Evolutionary conservation across 148 eudicot genomes (phyloP).

Genomic region (Euryodendron excelsum): DNA sequence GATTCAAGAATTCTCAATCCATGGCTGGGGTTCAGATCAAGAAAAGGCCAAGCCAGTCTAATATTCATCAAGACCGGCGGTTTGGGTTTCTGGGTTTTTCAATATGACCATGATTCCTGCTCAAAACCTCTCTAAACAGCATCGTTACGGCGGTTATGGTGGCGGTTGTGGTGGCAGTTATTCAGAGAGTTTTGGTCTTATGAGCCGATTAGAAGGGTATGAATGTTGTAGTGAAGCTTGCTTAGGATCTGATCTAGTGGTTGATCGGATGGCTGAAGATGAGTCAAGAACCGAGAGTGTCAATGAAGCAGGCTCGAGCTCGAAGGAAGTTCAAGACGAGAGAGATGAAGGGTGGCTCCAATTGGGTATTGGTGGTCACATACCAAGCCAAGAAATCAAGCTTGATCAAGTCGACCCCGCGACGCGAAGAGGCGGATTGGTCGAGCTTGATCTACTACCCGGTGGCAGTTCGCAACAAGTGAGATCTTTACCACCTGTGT

Average conservation of each 20-base stretch:
- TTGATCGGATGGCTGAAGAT: conserved; percentile 35
- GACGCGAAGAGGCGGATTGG: conserved; percentile 5
- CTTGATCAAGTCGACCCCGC: neutral
- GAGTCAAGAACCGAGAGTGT: conserved; percentile 34
- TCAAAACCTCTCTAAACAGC: conserved; percentile 23
- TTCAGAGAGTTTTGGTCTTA: conserved; percentile 18
- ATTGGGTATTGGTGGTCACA: conserved; percentile 48
- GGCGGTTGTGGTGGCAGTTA: conserved; percentile 14
- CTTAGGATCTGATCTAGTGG: conserved; percentile 11
- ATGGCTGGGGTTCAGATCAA: conserved; percentile 12
- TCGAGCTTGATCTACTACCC: conserved; percentile 43
- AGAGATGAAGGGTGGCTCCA: conserved; percentile 60
- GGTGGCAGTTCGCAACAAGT: conserved; percentile 6
- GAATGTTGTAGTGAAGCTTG: conserved; percentile 8
- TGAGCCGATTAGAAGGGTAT: conserved; percentile 26
- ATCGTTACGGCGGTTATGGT: conserved; percentile 6
- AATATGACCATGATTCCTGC: conserved; percentile 59
- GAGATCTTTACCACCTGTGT: conserved; percentile 10
- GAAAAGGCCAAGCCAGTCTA: neutral
- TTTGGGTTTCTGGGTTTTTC: conserved; percentile 13
- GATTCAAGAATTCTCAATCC: neutral
- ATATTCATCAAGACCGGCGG: neutral
- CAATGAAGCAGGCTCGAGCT: conserved; percentile 30
- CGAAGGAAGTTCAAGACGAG: conserved; percentile 24
- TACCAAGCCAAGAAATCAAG: neutral